Conservation (phyloP, 805 yeast species). For the Candida easanensis region DNA sequence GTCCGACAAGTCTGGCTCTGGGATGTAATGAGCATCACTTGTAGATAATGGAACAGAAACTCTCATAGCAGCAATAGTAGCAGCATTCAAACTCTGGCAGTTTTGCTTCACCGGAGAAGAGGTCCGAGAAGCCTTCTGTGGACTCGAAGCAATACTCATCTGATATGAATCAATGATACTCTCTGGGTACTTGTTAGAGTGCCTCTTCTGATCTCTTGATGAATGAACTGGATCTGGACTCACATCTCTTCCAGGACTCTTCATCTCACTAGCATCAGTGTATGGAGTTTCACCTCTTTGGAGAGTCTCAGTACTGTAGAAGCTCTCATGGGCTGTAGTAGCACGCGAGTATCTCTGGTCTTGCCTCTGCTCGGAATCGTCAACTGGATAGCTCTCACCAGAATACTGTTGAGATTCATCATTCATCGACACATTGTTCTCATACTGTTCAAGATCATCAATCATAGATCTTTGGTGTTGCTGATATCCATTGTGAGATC, state of each 20-base stretch:
- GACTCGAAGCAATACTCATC: slow-evolving; percentile 12
- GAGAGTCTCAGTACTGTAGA: slow-evolving; percentile 10
- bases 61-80: slow-evolving; percentile 8
- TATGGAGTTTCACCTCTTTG: slow-evolving; percentile 13
- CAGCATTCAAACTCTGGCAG: slow-evolving; percentile 10
- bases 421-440: not conserved
- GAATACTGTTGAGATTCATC: not conserved
- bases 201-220: slow-evolving; percentile 3
- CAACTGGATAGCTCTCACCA: not conserved
- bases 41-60: slow-evolving; percentile 8
- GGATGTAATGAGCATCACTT: slow-evolving; percentile 21
- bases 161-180: slow-evolving; percentile 26
- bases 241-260: slow-evolving; percentile 3
- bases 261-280: slow-evolving; percentile 14
- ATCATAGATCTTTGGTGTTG: slow-evolving; percentile 2
- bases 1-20: slow-evolving; percentile 15
- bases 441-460: slow-evolving; percentile 12
- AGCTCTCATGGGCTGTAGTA: slow-evolving; percentile 10
- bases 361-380: not conserved
- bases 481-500: not conserved
- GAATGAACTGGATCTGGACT: not conserved
- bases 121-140: slow-evolving; percentile 5
- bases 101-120: slow-evolving; percentile 3
- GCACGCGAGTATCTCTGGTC: slow-evolving; percentile 10
- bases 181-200: slow-evolving; percentile 20